These are phyloP conservation scores for Rhodotorula diobovata DNA, from an alignment of 768 basidiomycete genomes.

Conservation along the genomic window DNA sequence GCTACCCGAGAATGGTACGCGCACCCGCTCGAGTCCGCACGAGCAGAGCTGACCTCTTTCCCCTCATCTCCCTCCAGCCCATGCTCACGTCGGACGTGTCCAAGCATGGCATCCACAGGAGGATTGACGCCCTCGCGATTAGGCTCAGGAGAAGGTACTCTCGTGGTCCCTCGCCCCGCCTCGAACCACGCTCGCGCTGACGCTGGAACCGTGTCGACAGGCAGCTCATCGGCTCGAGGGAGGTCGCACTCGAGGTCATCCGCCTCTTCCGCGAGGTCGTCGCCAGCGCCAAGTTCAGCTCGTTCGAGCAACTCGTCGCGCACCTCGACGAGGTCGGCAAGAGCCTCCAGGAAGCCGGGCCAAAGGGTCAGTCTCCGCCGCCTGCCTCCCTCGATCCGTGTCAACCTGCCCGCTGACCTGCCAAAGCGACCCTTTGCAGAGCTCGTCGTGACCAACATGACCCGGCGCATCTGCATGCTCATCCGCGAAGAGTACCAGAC, in stretches of 20 bases:
- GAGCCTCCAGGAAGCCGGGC: conserved; percentile 80
- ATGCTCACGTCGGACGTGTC: conserved; percentile 4
- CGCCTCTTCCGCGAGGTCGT: conserved; percentile 84
- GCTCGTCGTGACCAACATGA: conserved; percentile 89
- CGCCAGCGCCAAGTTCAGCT: conserved; percentile 75
- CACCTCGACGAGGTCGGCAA: conserved; percentile 75
- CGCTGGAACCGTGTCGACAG: conserved; percentile 49
- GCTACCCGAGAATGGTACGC: too few relatives aligned
- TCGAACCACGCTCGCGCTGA: neutral
- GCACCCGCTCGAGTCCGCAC: neutral
- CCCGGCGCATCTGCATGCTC: conserved; percentile 85
- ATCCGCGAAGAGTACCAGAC: conserved; percentile 92
- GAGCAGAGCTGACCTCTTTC: neutral
- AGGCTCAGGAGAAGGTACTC: conserved; percentile 45
- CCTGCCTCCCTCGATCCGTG: neutral
- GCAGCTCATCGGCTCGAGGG: conserved; percentile 84
- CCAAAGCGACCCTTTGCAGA: conserved; percentile 55
- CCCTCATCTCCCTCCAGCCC: neutral
- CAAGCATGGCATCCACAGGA: conserved; percentile 30
- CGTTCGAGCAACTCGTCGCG: conserved; percentile 75
- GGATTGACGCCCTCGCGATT: conserved; percentile 43
- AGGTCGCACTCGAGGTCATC: conserved; percentile 82
- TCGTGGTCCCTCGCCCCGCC: neutral
- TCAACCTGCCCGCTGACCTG: neutral
- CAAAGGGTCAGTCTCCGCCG: conserved; percentile 64